Evolutionary conservation across 306 rosid genomes (phyloP).

Genomic region (Lagenaria siceraria): DNA sequence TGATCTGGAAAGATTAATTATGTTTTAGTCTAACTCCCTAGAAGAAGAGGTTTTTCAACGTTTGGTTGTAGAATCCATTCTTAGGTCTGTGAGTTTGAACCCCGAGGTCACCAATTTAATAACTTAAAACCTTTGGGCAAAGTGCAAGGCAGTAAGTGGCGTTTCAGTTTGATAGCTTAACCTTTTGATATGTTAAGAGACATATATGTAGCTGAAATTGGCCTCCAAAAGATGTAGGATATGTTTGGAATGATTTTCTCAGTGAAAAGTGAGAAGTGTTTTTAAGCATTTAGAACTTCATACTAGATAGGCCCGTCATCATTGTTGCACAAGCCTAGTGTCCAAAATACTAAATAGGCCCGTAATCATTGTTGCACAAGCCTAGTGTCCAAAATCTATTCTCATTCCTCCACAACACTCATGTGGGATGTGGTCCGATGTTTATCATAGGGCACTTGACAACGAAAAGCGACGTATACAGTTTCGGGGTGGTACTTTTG

Average conservation of each 20-base stretch:
- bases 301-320: no score
- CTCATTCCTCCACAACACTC: background rate
- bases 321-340: background rate
- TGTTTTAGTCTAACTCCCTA: background rate
- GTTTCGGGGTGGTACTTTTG: conserved; percentile 80
- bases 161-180: background rate
- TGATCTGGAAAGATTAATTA: background rate
- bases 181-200: no score
- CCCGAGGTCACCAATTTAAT: background rate
- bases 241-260: no score
- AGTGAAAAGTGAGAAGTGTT: no score
- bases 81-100: background rate
- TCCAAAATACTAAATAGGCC: no score
- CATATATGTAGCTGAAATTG: background rate
- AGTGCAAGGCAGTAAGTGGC: background rate
- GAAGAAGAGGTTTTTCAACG: background rate
- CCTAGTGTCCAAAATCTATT: no score
- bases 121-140: background rate
- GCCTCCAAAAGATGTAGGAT: no score
- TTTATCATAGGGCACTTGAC: conserved; percentile 68
- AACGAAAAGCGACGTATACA: conserved; percentile 74
- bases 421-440: background rate
- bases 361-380: no score
- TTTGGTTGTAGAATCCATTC: background rate
- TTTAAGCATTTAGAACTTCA: no score